phyloP scores from a whole-genome alignment of 1,284 basidiomycete genomes.

The Quambalaria eucalypti region DNA sequence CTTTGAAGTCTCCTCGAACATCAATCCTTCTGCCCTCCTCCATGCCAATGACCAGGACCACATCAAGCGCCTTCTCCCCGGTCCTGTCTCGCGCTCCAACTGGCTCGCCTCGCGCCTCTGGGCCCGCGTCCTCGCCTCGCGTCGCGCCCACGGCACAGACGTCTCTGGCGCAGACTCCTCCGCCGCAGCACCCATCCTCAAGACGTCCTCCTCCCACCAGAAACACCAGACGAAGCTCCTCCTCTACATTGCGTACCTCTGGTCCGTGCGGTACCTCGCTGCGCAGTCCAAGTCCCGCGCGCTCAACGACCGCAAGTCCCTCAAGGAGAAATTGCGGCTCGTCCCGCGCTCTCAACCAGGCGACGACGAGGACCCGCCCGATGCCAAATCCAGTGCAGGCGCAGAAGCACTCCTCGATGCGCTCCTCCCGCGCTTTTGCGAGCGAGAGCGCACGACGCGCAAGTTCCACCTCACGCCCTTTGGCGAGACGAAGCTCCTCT shows the following conservation, averaged over 20 bases:
- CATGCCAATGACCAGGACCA: constrained; percentile 3
- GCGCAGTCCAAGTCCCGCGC: neutral
- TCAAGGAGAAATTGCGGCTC: constrained; percentile 16
- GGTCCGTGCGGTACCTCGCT: constrained; percentile 9
- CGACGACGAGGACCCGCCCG: neutral
- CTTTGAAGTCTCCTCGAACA: constrained; percentile 15
- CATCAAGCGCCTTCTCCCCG: constrained; percentile 11
- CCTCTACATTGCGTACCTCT: constrained; percentile 17
- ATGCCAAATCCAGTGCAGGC: constrained; percentile 2
- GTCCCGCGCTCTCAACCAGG: neutral
- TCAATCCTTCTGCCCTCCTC: constrained; percentile 9
- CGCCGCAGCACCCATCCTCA: constrained; percentile 8
- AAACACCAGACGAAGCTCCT: constrained; percentile 8
- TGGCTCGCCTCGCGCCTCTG: constrained; percentile 19
- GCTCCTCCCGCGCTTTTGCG: constrained; percentile 17
- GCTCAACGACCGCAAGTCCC: constrained; percentile 8
- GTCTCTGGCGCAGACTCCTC: neutral
- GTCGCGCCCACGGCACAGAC: neutral
- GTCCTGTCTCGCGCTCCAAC: constrained; percentile 5
- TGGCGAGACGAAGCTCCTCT: constrained; percentile 32
- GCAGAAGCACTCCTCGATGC: constrained; percentile 17
- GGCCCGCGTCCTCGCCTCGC: constrained; percentile 10
- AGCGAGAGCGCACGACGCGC: neutral
- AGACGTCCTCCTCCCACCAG: constrained; percentile 1
- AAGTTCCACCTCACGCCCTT: constrained; percentile 17